These are phyloP conservation scores for Maudiozyma serrabonitensis DNA, from an alignment of 805 yeast species.

Conservation along the genomic window DNA sequence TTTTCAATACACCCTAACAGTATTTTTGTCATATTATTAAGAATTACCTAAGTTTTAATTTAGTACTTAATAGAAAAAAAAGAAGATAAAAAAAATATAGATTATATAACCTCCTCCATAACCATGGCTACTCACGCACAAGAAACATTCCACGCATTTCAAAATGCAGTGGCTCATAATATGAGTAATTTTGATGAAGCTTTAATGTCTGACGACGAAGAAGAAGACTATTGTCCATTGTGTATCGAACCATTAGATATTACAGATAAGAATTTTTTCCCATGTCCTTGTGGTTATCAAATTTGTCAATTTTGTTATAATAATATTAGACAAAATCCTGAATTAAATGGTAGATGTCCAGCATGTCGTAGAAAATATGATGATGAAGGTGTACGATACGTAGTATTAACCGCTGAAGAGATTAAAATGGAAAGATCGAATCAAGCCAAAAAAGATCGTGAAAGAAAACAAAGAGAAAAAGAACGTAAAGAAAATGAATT, in stretches of 20 bases:
- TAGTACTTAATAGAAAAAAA: too few species aligned
- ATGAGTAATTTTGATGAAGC: constrained; percentile 26
- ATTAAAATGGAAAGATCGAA: constrained; percentile 68
- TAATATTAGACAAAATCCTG: constrained; percentile 91
- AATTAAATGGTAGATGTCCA: constrained; percentile 91
- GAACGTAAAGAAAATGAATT: constrained; percentile 86
- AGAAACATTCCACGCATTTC: constrained; percentile 24
- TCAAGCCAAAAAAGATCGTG: constrained; percentile 72
- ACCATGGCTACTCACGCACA: constrained; percentile 21
- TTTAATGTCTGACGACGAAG: constrained; percentile 27
- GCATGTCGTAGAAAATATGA: constrained; percentile 93
- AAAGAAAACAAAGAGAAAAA: constrained; percentile 76
- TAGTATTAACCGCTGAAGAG: constrained; percentile 76
- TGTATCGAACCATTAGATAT: constrained; percentile 98
- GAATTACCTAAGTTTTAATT: too few species aligned
- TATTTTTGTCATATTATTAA: too few species aligned
- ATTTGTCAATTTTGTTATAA: constrained; percentile 97
- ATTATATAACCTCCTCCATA: neutral
- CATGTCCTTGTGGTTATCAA: constrained; percentile 99
- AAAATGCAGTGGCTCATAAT: constrained; percentile 10
- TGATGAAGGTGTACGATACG: constrained; percentile 86
- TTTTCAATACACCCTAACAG: too few species aligned
- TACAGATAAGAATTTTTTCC: constrained; percentile 90
- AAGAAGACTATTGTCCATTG: constrained; percentile 54
- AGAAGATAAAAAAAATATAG: neutral